Percentiles rank a stretch among this genome's conserved stretches.
These are phyloP conservation scores for Trametes hirsuta DNA, from an alignment of 1,284 basidiomycete species.

Conservation along the genomic window DNA sequence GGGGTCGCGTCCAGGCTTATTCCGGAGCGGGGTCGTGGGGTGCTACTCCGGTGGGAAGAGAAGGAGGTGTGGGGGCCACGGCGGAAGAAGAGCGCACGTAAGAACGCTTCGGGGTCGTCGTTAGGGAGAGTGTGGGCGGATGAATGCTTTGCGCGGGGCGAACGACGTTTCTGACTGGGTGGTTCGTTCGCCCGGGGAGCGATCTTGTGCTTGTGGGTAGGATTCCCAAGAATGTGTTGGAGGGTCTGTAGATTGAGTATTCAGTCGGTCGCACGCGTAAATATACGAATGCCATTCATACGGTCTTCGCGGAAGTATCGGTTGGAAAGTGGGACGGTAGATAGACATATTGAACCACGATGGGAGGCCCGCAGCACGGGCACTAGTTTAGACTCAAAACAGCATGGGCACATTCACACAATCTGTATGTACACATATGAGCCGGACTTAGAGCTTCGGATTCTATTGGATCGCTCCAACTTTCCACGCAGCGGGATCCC, in stretches of 20 bases:
- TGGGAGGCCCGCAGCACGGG: too few relatives aligned
- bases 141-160: not conserved
- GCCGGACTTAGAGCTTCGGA: too few relatives aligned
- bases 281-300: not conserved
- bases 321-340: too few relatives aligned
- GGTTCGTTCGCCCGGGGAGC: constrained; percentile 29
- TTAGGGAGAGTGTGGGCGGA: constrained; percentile 4
- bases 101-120: constrained; percentile 43
- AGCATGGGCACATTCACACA: too few relatives aligned
- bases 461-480: too few relatives aligned
- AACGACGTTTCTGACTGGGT: not conserved
- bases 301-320: not conserved
- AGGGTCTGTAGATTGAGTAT: constrained; percentile 49
- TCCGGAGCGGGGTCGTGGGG: constrained; percentile 29
- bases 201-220: constrained; percentile 60
- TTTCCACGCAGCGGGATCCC: too few relatives aligned
- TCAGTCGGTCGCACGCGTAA: not conserved
- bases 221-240: constrained; percentile 58
- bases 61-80: constrained; percentile 34
- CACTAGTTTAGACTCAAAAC: too few relatives aligned
- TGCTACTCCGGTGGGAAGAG: constrained; percentile 53
- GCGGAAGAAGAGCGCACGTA: constrained; percentile 56
- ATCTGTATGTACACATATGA: too few relatives aligned
- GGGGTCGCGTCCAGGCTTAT: constrained; percentile 22
- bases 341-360: too few relatives aligned